A percentile compares a stretch with the other conserved stretches of the same genome.
These are phyloP conservation scores for Xerocomus brunneocitrinus DNA, from an alignment of 768 basidiomycete species.

Conservation along the genomic window DNA sequence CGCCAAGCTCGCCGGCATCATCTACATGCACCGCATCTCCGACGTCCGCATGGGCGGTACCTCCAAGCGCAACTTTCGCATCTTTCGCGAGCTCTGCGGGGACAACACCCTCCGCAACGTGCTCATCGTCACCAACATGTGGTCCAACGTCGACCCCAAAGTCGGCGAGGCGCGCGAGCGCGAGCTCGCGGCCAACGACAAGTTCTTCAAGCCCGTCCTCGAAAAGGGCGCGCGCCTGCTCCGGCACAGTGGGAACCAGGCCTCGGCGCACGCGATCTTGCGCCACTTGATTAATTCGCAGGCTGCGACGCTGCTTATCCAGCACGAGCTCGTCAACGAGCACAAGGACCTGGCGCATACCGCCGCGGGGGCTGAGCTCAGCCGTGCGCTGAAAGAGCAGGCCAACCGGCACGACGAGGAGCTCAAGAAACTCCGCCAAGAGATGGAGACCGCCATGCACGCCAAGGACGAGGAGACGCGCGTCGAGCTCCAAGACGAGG, in stretches of 20 bases:
- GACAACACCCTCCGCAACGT: conserved; percentile 46
- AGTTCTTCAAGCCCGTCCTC: conserved; percentile 51
- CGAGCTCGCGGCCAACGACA: conserved; percentile 38
- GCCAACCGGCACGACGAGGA: conserved; percentile 45
- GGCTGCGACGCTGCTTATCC: conserved; percentile 47
- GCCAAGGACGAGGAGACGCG: conserved; percentile 45
- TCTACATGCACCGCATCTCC: conserved; percentile 53
- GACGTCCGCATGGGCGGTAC: conserved; percentile 49
- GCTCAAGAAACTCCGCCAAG: conserved; percentile 40
- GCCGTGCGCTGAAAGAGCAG: conserved; percentile 45
- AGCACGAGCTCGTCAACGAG: conserved; percentile 51
- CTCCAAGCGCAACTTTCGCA: conserved; percentile 46
- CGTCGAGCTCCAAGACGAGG: conserved; percentile 42
- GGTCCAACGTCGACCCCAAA: conserved; percentile 39
- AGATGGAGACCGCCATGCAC: conserved; percentile 43
- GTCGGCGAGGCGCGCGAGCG: conserved; percentile 41
- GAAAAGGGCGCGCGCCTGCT: conserved; percentile 44
- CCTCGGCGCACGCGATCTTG: conserved; percentile 41
- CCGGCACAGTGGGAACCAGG: conserved; percentile 38
- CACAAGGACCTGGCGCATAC: conserved; percentile 47
- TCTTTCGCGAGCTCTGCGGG: conserved; percentile 53
- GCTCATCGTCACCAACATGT: conserved; percentile 52
- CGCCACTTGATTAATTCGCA: conserved; percentile 37
- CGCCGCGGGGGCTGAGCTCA: conserved; percentile 49
- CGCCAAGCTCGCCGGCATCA: conserved; percentile 45